phyloP scores from a whole-genome alignment of 1,284 basidiomycete genomes.

The Chondrostereum purpureum region DNA sequence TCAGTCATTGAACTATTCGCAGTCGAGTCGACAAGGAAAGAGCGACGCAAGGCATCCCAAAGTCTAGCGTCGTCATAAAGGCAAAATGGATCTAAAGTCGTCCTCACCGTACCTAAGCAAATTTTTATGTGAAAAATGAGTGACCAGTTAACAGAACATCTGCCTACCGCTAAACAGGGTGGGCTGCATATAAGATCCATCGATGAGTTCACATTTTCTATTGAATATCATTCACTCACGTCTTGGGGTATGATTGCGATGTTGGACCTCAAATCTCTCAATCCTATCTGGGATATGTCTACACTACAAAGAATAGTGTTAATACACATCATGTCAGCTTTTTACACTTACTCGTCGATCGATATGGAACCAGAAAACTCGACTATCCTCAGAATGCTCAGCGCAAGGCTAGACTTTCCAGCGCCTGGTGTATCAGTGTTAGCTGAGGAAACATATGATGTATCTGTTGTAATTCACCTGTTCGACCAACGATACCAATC shows the following conservation, averaged over 20 bases:
- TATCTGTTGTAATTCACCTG: neutral
- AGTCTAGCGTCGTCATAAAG: slow-evolving; percentile 51
- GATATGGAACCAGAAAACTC: slow-evolving; percentile 31
- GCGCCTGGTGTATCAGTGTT: slow-evolving; percentile 35
- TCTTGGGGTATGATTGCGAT: slow-evolving; percentile 52
- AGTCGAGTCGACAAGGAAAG: slow-evolving; percentile 40
- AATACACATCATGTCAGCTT: slow-evolving; percentile 36
- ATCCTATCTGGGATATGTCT: slow-evolving; percentile 42
- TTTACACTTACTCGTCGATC: slow-evolving; percentile 36
- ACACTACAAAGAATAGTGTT: slow-evolving; percentile 39
- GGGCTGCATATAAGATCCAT: slow-evolving; percentile 34
- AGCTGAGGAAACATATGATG: neutral
- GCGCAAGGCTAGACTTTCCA: slow-evolving; percentile 49
- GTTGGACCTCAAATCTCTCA: slow-evolving; percentile 41
- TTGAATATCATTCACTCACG: slow-evolving; percentile 17
- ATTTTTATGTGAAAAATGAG: slow-evolving; percentile 15
- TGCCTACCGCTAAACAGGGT: slow-evolving; percentile 39
- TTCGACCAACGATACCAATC: slow-evolving; percentile 68
- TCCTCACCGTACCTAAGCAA: slow-evolving; percentile 49
- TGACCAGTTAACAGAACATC: too few relatives aligned
- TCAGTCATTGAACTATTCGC: slow-evolving; percentile 15
- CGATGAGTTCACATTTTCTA: too few relatives aligned
- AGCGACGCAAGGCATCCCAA: slow-evolving; percentile 56
- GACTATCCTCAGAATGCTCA: slow-evolving; percentile 33
- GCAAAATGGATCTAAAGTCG: slow-evolving; percentile 66